Evolutionary conservation across 345 rosid species (phyloP), one percentile per base, ranked within the genome.

Genomic region (Brassica carinata): DNA sequence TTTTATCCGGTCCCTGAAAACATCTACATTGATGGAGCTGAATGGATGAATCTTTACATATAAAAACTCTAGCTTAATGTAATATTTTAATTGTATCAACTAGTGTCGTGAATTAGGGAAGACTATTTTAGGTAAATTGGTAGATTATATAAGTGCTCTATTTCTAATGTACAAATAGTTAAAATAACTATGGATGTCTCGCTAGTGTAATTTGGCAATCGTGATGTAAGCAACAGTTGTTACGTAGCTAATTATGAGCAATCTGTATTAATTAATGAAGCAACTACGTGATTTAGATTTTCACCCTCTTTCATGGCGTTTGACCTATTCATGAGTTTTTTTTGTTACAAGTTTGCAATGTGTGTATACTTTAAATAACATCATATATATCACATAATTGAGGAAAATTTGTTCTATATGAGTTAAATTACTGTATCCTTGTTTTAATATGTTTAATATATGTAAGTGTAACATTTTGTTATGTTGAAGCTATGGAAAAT

Each of bases 11-110:
- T 71, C 63, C 81, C 86, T 1, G 87, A 84, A 66, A 81, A 61
- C 38, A 79, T 61, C 70, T 86, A 87, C 73, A 55, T 75, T 48
- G 80, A 79, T 23, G 92, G 86, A 63, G 72, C 75, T 63, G 98
- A 91, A 74, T 93, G 94, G 97, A 71, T 88, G 69, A 84, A 84
- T 40, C n/a, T 69, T 45, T 43, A 51, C 58, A 51, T 51, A n/a
- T 51, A 51, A 51, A n/a, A 51, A 51, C 58, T 51, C 58, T 51
- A 7, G 36, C 38, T 69, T 78, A 15, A 17, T 73, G 69, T 53
- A 55, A 29, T 66, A 30, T 70, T 43, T 66, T 8, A 17, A 17
- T 73, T 3, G 68, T 45, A 27, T 69, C 14, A 48, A 69, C 51
- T 69, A 69, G 59, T 69, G 18, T 33, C 13, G 26, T 34, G 7